phyloP scores from a whole-genome alignment of 2,329 filamentous ascomycete species.

The Lecanicillium sp. region DNA sequence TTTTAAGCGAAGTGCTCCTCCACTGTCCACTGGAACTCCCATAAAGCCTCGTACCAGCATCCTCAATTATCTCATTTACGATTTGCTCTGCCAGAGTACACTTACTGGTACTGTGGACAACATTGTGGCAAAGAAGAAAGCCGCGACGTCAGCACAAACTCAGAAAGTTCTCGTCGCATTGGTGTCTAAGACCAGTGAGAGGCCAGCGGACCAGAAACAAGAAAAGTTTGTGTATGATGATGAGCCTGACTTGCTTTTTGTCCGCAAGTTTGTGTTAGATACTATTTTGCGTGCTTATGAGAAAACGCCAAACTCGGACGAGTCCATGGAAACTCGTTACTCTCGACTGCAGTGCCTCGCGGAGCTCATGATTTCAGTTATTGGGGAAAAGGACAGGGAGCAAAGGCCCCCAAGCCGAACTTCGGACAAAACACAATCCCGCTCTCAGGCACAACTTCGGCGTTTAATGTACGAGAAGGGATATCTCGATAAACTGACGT shows the following conservation, averaged over 20 bases:
- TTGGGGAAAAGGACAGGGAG: constrained; percentile 68
- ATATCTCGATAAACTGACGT: constrained; percentile 79
- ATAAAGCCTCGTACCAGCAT: constrained; percentile 90
- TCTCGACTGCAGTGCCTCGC: constrained; percentile 78
- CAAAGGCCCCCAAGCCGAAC: constrained; percentile 29
- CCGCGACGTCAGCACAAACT: constrained; percentile 76
- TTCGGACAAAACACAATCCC: constrained; percentile 29
- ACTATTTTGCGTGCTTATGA: constrained; percentile 89
- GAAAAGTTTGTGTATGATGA: constrained; percentile 62
- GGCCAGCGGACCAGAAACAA: constrained; percentile 46
- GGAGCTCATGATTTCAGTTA: constrained; percentile 88
- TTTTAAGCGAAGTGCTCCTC: constrained; percentile 87
- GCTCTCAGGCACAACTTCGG: constrained; percentile 74
- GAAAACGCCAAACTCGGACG: constrained; percentile 70
- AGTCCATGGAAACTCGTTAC: constrained; percentile 79
- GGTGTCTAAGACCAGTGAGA: constrained; percentile 80
- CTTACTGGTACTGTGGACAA: constrained; percentile 63
- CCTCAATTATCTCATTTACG: constrained; percentile 85
- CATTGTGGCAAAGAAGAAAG: constrained; percentile 72
- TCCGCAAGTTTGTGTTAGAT: constrained; percentile 90
- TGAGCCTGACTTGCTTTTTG: constrained; percentile 78
- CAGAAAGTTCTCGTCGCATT: constrained; percentile 80
- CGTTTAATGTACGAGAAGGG: constrained; percentile 99
- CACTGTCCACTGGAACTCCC: constrained; percentile 74
- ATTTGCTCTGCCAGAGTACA: constrained; percentile 57